A percentile compares a stretch with the other conserved stretches of the same genome.
These are phyloP conservation scores for Trichosporon sp. DNA, from an alignment of 1,284 basidiomycete genomes.

Conservation along the genomic window DNA sequence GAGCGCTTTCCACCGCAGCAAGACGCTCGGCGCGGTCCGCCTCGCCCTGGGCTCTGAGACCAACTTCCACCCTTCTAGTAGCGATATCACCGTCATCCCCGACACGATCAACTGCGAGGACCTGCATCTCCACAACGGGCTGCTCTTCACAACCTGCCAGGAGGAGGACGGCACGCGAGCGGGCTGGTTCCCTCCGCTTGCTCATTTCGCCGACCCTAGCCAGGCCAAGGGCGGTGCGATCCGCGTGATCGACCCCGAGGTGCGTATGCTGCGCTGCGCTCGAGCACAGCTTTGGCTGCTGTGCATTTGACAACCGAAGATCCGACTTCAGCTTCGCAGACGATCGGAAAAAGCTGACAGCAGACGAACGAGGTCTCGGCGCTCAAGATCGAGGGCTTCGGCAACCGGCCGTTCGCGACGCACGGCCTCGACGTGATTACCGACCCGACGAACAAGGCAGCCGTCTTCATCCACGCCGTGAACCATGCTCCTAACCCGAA, in stretches of 20 bases:
- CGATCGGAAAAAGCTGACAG: neutral
- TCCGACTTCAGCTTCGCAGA: neutral
- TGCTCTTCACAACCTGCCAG: slow-evolving; percentile 15
- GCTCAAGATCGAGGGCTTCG: slow-evolving; percentile 20
- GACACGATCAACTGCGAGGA: slow-evolving; percentile 18
- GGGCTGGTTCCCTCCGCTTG: slow-evolving; percentile 38
- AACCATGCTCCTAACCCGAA: slow-evolving; percentile 26
- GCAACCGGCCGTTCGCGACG: slow-evolving; percentile 21
- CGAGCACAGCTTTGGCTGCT: neutral
- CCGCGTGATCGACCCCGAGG: slow-evolving; percentile 28
- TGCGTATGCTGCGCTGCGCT: neutral
- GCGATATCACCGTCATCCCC: slow-evolving; percentile 6
- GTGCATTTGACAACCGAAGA: too few species aligned
- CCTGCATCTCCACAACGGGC: slow-evolving; percentile 7
- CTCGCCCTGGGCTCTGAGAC: neutral
- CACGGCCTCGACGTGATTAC: slow-evolving; percentile 36
- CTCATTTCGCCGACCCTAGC: slow-evolving; percentile 14
- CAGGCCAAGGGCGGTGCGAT: slow-evolving; percentile 15
- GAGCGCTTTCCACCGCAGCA: slow-evolving; percentile 10
- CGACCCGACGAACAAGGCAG: slow-evolving; percentile 16
- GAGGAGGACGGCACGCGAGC: slow-evolving; percentile 8
- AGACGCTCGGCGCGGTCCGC: slow-evolving; percentile 13
- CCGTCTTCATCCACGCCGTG: slow-evolving; percentile 33
- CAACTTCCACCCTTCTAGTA: neutral
- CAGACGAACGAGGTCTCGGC: slow-evolving; percentile 23